Percentiles rank a stretch among this genome's conserved stretches.
phyloP scores from a whole-genome alignment of 1,284 basidiomycete genomes.

The Golubevia pallescens region DNA sequence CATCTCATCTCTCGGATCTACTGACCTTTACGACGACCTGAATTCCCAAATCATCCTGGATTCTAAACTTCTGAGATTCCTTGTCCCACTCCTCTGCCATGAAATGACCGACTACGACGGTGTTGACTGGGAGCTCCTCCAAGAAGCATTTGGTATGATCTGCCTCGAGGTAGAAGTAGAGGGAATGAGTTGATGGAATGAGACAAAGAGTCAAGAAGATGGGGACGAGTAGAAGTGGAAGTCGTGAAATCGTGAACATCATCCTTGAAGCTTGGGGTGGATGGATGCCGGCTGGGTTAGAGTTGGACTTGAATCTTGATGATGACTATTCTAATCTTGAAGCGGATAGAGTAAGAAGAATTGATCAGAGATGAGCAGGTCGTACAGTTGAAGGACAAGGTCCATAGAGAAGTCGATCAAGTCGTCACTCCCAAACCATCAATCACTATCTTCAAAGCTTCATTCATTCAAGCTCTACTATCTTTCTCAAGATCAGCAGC shows the following conservation, averaged over 20 bases:
- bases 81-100: slow-evolving; percentile 89
- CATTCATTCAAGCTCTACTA: neutral
- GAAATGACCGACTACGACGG: slow-evolving; percentile 96
- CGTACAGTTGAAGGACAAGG: no score
- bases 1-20: neutral
- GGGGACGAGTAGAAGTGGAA: no score
- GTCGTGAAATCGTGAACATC: no score
- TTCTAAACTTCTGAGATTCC: slow-evolving; percentile 72
- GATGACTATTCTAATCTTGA: no score
- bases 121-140: slow-evolving; percentile 95
- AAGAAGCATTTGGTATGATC: slow-evolving; percentile 76
- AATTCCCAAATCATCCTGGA: slow-evolving; percentile 82
- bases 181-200: slow-evolving; percentile 14
- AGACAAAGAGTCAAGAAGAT: no score
- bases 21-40: slow-evolving; percentile 81
- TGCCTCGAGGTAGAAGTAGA: slow-evolving; percentile 67
- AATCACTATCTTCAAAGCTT: neutral
- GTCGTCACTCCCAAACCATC: no score
- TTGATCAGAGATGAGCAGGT: no score
- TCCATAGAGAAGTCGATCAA: no score
- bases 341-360: no score
- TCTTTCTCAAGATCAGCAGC: neutral
- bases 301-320: no score
- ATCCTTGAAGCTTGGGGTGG: no score
- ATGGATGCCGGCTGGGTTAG: no score